Conservation (phyloP, 2,329 filamentous ascomycete genomes). For the Cladorrhinum sp. region DNA sequence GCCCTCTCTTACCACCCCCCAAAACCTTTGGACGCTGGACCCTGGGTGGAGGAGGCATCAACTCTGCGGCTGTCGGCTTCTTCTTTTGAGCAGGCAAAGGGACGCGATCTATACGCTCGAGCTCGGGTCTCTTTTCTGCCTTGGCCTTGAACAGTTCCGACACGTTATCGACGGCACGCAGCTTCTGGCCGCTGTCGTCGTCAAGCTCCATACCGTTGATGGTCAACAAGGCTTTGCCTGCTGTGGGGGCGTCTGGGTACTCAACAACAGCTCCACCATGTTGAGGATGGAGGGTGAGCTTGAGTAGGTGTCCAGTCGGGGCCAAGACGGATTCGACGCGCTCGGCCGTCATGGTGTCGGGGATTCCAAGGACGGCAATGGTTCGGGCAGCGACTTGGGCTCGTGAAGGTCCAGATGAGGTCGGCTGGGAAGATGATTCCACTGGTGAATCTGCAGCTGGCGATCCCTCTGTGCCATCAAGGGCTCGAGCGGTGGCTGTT, state of each 20-base stretch:
- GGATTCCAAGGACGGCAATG: constrained; percentile 77
- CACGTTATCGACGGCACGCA: constrained; percentile 53
- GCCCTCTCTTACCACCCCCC: constrained; percentile 41
- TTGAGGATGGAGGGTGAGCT: constrained; percentile 74
- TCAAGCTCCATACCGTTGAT: constrained; percentile 56
- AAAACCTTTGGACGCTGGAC: constrained; percentile 43
- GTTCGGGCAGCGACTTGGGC: constrained; percentile 63
- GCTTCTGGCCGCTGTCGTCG: constrained; percentile 39
- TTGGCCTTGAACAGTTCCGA: constrained; percentile 52
- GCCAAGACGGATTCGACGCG: constrained; percentile 73
- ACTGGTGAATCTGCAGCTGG: constrained; percentile 6
- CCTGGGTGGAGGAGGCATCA: constrained; percentile 45
- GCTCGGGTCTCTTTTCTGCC: constrained; percentile 37
- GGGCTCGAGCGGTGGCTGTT: constrained; percentile 43
- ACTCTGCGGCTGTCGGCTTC: constrained; percentile 25
- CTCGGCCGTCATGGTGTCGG: constrained; percentile 88
- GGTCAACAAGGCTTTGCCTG: constrained; percentile 66
- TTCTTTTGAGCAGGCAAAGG: constrained; percentile 27
- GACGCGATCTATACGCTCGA: constrained; percentile 41
- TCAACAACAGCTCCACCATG: constrained; percentile 86
- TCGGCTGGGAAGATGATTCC: constrained; percentile 1
- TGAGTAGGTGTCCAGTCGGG: constrained; percentile 66
- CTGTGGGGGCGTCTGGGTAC: constrained; percentile 65
- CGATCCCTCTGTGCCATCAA: constrained; percentile 24
- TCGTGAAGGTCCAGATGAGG: constrained; percentile 37